Percentiles rank a stretch among this genome's conserved stretches.
phyloP scores from a whole-genome alignment of 768 basidiomycete species.

The Rhodotorula babjevae region DNA sequence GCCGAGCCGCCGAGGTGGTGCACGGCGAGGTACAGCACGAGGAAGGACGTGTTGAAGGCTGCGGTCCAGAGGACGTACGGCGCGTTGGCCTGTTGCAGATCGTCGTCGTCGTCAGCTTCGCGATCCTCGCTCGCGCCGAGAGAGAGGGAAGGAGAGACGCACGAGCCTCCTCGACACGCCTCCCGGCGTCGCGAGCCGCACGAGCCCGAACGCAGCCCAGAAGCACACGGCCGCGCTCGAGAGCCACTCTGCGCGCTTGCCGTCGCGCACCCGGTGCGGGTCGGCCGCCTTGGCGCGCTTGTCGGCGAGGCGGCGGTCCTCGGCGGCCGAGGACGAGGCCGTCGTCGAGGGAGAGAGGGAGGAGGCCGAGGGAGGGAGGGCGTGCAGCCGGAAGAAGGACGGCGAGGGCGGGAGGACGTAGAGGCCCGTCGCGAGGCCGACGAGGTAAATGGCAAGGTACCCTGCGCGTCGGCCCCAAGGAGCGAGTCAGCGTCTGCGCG shows the following conservation, averaged over 20 bases:
- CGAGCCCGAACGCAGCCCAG: slow-evolving; percentile 56
- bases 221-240: slow-evolving; percentile 70
- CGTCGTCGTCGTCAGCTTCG: neutral
- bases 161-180: slow-evolving; percentile 62
- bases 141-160: slow-evolving; percentile 40
- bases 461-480: slow-evolving; percentile 57
- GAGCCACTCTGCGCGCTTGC: slow-evolving; percentile 70
- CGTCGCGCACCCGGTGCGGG: slow-evolving; percentile 40
- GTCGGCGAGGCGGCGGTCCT: slow-evolving; percentile 1
- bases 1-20: slow-evolving; percentile 56
- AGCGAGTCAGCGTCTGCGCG: neutral
- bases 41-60: slow-evolving; percentile 80
- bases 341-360: neutral
- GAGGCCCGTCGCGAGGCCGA: slow-evolving; percentile 77
- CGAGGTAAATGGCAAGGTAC: slow-evolving; percentile 81
- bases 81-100: slow-evolving; percentile 65
- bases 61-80: slow-evolving; percentile 83
- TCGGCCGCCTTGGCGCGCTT: slow-evolving; percentile 16
- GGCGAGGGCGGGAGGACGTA: slow-evolving; percentile 64
- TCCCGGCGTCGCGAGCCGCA: slow-evolving; percentile 9
- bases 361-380: neutral
- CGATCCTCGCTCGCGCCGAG: neutral
- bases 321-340: slow-evolving; percentile 48
- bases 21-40: slow-evolving; percentile 71
- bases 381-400: slow-evolving; percentile 17